Base-by-base conservation (phyloP, 1,139 yeast genomes). In the Candida glucosophila region DNA sequence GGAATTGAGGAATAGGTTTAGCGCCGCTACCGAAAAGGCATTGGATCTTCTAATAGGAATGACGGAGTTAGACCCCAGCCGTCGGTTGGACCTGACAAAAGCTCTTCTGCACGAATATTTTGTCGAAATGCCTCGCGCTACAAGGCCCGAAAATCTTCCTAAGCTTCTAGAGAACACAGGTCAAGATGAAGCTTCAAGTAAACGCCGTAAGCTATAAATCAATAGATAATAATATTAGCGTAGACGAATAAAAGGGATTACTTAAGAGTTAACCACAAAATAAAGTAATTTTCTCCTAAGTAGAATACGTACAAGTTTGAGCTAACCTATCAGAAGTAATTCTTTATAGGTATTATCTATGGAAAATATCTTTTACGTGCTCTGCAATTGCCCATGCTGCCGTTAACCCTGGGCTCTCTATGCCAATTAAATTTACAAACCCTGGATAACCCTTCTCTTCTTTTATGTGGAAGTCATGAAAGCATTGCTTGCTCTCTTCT, bases 21-120 rank as follows among this genome's bases (percentile, higher is more conserved):
- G 85, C 31, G 97, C 97, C 0, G 97, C 97, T 3, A 80, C 93
- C 2, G 95, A 85, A 31, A 60, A 66, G 29, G 96, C 96, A 0
- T 55, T 90, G 29, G 86, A 82, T 39, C 55, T 88, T 32, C 64
- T 90, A 68, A 66, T 72, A 29, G 69, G 72, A 1, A 67, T 90
- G 81, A 68, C 92, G 5, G 70, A 66, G 24, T 63, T 88, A 59
- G 86, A 86, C 44, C 98, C 98, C 1, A 58, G 71, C 12, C 63
- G 72, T 36, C 65, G 98, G 38, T 71, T 80, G 53, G 67, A 67
- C 32, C 74, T 90, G 31, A 69, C 70, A 4, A 59, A 61, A 30
- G 90, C 93, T 6, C 56, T 90, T 24, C 44, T 67, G 30, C 75
- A 81, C 35, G 73, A 67, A 3, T 90, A 71, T 50, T 88, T 90